Percentiles rank a stretch among this genome's conserved stretches.
Conservation (phyloP, 306 rosid species). For the Glycine latifolia region DNA sequence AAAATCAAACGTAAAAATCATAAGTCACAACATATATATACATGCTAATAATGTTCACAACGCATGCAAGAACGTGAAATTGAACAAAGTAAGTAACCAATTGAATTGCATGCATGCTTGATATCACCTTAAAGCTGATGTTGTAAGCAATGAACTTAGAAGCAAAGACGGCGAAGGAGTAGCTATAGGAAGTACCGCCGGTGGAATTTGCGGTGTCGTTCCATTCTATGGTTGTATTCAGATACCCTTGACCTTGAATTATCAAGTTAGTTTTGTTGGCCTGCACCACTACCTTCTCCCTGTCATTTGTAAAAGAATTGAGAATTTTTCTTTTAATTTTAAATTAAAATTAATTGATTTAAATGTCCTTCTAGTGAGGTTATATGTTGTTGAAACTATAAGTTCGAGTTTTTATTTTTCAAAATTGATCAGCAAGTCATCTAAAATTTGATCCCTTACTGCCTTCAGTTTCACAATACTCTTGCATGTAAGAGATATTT, state of each 20-base stretch:
- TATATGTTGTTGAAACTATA: neutral
- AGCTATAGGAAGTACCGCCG: slow-evolving; percentile 70
- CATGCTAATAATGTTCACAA: neutral
- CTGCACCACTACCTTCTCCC: slow-evolving; percentile 77
- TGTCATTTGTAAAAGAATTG: slow-evolving; percentile 34
- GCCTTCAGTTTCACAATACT: neutral
- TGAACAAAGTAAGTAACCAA: neutral
- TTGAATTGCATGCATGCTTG: neutral
- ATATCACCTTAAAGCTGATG: slow-evolving; percentile 75
- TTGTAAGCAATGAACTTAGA: slow-evolving; percentile 74
- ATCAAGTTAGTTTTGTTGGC: slow-evolving; percentile 75
- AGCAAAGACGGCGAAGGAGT: slow-evolving; percentile 68
- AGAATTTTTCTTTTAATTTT: too few species aligned
- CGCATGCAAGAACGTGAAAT: neutral
- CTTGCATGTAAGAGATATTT: neutral
- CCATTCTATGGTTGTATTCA: slow-evolving; percentile 75
- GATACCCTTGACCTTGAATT: slow-evolving; percentile 78
- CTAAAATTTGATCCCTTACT: too few species aligned
- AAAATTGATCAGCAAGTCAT: neutral
- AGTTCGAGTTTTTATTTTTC: neutral
- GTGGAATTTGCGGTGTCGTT: slow-evolving; percentile 86
- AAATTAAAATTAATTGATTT: neutral
- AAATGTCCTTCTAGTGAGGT: neutral
- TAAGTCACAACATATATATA: too few species aligned
- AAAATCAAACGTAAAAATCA: too few species aligned